A percentile compares a stretch with the other conserved stretches of the same genome.
Conservation (phyloP, 352 stramenopile genomes). For the Pythium aphanidermatum region DNA sequence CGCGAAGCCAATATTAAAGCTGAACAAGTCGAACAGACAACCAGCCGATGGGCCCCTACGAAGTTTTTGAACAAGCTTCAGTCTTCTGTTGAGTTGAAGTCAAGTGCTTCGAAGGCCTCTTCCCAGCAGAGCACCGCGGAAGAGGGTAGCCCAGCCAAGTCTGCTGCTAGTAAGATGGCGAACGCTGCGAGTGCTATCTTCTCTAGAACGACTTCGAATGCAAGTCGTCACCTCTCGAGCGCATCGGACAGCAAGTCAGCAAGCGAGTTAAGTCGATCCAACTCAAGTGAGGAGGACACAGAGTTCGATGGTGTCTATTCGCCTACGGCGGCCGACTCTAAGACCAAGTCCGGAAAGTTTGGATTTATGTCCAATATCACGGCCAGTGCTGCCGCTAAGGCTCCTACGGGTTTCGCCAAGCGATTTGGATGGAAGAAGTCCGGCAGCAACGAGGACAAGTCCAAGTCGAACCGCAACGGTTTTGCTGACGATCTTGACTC, state of each 20-base stretch:
- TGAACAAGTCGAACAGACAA: too few relatives aligned
- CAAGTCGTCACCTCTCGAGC: conserved; percentile 8
- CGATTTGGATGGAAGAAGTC: conserved; percentile 47
- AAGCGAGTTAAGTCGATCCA: conserved; percentile 9
- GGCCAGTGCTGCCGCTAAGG: conserved; percentile 23
- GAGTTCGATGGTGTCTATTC: conserved; percentile 19
- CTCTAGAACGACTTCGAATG: conserved; percentile 9
- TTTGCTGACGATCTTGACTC: conserved; percentile 13
- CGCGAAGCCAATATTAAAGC: too few relatives aligned
- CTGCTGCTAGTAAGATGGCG: conserved; percentile 14
- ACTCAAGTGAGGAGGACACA: conserved; percentile 11
- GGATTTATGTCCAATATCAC: conserved; percentile 31
- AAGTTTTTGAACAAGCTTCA: conserved; percentile 36
- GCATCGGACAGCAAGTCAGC: conserved; percentile 11
- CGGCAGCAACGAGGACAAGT: conserved; percentile 12
- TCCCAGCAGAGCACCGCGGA: conserved; percentile 16
- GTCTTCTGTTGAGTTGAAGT: conserved; percentile 20
- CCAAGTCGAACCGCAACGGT: conserved; percentile 12
- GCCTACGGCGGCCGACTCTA: conserved; percentile 9
- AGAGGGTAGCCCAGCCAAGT: conserved; percentile 7
- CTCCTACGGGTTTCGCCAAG: conserved; percentile 25
- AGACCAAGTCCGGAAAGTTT: conserved; percentile 38
- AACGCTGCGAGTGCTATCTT: conserved; percentile 14
- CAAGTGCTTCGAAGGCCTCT: conserved; percentile 25
- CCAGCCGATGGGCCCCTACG: conserved; percentile 32